Conservation (phyloP, 2,329 filamentous ascomycete genomes). For the Rutstroemia sp. region DNA sequence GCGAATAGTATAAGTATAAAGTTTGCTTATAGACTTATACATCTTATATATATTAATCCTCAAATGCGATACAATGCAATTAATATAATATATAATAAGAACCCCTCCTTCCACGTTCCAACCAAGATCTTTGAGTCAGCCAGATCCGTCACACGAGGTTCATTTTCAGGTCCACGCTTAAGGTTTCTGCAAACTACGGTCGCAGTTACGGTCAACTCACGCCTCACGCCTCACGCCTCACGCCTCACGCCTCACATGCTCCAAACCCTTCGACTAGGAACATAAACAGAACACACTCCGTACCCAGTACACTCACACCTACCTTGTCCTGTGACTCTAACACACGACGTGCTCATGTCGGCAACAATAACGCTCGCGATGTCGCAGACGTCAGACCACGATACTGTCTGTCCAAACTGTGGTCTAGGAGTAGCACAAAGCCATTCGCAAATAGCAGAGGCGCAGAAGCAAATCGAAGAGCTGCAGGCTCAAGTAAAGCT, state of each 20-base stretch:
- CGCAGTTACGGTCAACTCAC: not conserved
- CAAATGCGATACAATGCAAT: not conserved
- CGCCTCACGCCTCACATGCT: not conserved
- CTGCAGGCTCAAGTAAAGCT: constrained; percentile 63
- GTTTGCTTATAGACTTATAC: too few species aligned
- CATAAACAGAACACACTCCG: not conserved
- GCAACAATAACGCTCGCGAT: constrained; percentile 28
- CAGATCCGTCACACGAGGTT: not conserved
- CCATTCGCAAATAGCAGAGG: constrained; percentile 27
- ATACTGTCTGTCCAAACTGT: constrained; percentile 27
- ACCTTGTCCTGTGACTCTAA: constrained; percentile 15
- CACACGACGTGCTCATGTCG: constrained; percentile 20
- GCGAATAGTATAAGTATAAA: too few species aligned
- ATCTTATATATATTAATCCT: too few species aligned
- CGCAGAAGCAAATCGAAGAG: constrained; percentile 57
- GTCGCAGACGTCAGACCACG: constrained; percentile 13
- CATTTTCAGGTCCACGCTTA: too few species aligned
- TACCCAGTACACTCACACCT: not conserved
- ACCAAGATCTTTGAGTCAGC: not conserved
- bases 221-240: not conserved
- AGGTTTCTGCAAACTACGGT: not conserved
- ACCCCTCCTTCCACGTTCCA: constrained; percentile 7
- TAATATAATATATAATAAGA: not conserved
- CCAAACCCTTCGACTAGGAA: not conserved
- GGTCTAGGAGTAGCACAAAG: constrained; percentile 21